These are phyloP conservation scores for Gossypium rotundifolium DNA, from an alignment of 345 rosid genomes.

Conservation along the genomic window DNA sequence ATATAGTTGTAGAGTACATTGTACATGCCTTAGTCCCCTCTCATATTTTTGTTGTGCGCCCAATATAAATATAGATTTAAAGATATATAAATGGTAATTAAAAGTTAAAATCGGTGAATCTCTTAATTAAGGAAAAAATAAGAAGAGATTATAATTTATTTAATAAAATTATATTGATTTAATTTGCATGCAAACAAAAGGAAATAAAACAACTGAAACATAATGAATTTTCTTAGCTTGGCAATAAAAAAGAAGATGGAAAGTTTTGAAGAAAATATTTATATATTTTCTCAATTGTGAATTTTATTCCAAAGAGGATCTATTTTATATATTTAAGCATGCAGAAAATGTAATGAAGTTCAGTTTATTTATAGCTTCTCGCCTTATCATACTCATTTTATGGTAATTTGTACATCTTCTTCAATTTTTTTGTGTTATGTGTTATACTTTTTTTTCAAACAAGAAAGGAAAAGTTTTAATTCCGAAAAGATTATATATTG, in stretches of 20 bases:
- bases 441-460: neutral
- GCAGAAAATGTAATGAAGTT: slow-evolving; percentile 23
- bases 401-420: slow-evolving; percentile 11
- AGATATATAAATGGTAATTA: neutral
- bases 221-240: neutral
- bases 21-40: no score
- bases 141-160: neutral
- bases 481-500: no score
- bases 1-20: no score
- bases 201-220: neutral
- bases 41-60: no score
- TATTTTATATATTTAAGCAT: no score
- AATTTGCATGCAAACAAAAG: slow-evolving; percentile 1
- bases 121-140: neutral
- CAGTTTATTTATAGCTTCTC: slow-evolving; percentile 14
- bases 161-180: neutral
- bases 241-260: neutral
- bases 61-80: no score
- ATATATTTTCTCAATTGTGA: neutral
- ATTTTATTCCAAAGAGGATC: no score
- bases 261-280: neutral
- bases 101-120: neutral
- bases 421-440: neutral
- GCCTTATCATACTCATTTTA: slow-evolving; percentile 16
- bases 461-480: no score